Base-by-base conservation (phyloP, 2,329 filamentous ascomycete genomes). In the Herpomyces periplanetae region DNA sequence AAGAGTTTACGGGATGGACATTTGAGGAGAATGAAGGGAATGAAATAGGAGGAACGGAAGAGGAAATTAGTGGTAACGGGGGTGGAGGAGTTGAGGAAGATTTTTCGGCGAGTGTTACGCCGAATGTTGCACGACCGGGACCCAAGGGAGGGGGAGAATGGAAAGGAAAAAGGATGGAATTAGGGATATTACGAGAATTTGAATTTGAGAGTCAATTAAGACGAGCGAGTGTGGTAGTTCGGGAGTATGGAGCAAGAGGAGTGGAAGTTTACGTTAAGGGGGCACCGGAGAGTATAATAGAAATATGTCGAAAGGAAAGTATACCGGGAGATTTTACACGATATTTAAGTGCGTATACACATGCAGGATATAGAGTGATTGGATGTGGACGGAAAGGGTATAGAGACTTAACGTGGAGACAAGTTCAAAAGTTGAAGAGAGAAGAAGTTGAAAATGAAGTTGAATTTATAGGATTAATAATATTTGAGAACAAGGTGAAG, bases 401-500 rank as follows among this genome's bases (percentile, higher is more conserved):
- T 20, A 54, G 57, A 22, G 80, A 71, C 32, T 47, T 91, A 13
- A 84, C 62, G 30, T 88, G 71, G 73, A 56, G 87, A 21, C 85
- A 84, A 34, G 60, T 73, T 4, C 71, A 91, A 32, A 87, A 85
- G 41, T 73, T 91, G 61, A 64, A 58, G 28, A 61, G 80, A 12
- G 43, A 58, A 15, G 65, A 88, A 20, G 73, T 65, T 5, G 80
- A 96, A 37, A 62, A 54, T 3, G 48, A 58, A 13, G 50, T 96
- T 5, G 57, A 75, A 17, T 91, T 96, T 32, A 51, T 73, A 13
- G 80, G 80, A 3, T 96, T 96, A 40, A 91, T 96, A 32, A 62
- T 96, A 20, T 96, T 96, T 30, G 80, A 96, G 40, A 96, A 96
- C 42, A 96, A 96, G 40, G 44, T 96, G 24, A 96, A 96, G 37